Conservation (phyloP, 2,329 filamentous ascomycete species). For the Cyphellophora attinorum region DNA sequence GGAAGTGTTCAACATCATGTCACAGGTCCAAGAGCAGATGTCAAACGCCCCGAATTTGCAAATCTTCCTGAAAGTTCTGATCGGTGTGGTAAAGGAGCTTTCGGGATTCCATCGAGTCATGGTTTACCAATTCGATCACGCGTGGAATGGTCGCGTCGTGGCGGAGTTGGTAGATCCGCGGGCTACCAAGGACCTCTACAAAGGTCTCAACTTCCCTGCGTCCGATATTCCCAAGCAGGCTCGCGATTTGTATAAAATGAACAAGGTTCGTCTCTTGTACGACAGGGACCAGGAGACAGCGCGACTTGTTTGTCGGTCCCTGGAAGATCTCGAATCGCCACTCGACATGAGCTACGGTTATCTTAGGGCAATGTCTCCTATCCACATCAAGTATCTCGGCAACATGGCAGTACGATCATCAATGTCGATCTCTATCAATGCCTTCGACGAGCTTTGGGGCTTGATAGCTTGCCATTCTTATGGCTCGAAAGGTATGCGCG, state of each 20-base stretch:
- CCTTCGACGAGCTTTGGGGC: constrained; percentile 78
- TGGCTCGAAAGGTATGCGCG: constrained; percentile 69
- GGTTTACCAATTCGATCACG: constrained; percentile 81
- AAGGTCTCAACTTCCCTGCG: constrained; percentile 79
- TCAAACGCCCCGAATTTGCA: constrained; percentile 62
- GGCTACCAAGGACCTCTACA: constrained; percentile 73
- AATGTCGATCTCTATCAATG: constrained; percentile 89
- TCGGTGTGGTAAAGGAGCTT: constrained; percentile 79
- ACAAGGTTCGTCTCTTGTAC: constrained; percentile 80
- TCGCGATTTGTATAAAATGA: constrained; percentile 79
- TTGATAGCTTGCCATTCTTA: constrained; percentile 81
- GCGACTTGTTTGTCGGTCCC: constrained; percentile 67
- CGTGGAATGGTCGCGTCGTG: constrained; percentile 77
- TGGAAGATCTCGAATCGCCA: constrained; percentile 63
- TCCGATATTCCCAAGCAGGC: constrained; percentile 80
- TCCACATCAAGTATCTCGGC: constrained; percentile 74
- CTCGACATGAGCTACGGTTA: constrained; percentile 79
- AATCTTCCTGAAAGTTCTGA: constrained; percentile 66
- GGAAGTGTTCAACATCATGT: constrained; percentile 87
- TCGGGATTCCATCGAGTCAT: constrained; percentile 88
- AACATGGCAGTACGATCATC: constrained; percentile 91
- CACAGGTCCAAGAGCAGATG: constrained; percentile 81
- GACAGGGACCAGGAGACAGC: constrained; percentile 73
- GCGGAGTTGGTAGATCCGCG: constrained; percentile 76
- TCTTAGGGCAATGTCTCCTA: constrained; percentile 80